Evolutionary conservation across 768 basidiomycete species (phyloP).

Genomic region (Panus rudis): DNA sequence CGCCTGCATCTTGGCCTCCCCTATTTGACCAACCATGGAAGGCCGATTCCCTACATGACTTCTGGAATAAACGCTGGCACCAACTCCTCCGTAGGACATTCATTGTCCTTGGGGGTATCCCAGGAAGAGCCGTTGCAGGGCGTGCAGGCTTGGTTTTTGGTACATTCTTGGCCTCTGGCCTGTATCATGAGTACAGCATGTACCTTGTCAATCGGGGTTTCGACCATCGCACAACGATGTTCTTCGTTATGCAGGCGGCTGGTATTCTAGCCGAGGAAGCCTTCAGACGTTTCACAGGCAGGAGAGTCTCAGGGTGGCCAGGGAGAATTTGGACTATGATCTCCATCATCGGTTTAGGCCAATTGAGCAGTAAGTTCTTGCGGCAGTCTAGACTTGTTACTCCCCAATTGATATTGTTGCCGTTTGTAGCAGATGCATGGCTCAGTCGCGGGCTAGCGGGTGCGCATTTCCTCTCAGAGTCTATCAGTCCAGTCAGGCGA

Average conservation of each 20-base stretch:
- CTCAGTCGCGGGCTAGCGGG: constrained; percentile 7
- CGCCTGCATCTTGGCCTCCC: constrained; percentile 27
- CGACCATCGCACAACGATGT: constrained; percentile 36
- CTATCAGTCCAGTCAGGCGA: neutral
- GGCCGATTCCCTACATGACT: constrained; percentile 29
- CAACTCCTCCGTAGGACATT: constrained; percentile 27
- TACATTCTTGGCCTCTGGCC: constrained; percentile 52
- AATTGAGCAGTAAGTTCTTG: neutral
- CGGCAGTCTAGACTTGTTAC: neutral
- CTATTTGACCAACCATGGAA: constrained; percentile 27
- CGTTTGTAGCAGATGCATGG: constrained; percentile 40
- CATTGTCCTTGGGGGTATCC: constrained; percentile 24
- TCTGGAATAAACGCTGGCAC: constrained; percentile 36
- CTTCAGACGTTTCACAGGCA: constrained; percentile 40
- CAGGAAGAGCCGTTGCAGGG: constrained; percentile 36
- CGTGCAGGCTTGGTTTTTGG: constrained; percentile 45
- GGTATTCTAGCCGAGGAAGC: constrained; percentile 42
- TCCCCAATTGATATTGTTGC: constrained; percentile 1
- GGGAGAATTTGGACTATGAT: constrained; percentile 46
- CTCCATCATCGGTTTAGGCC: constrained; percentile 43
- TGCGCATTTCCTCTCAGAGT: no score
- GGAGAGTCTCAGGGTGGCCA: constrained; percentile 36
- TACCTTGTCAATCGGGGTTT: constrained; percentile 53
- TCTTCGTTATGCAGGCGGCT: constrained; percentile 52
- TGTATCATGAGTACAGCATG: constrained; percentile 50